Percentiles rank a stretch among this genome's conserved stretches.
Evolutionary conservation across 2,329 filamentous ascomycete species (phyloP).

Genomic region (Ilyonectria mors-panacis): DNA sequence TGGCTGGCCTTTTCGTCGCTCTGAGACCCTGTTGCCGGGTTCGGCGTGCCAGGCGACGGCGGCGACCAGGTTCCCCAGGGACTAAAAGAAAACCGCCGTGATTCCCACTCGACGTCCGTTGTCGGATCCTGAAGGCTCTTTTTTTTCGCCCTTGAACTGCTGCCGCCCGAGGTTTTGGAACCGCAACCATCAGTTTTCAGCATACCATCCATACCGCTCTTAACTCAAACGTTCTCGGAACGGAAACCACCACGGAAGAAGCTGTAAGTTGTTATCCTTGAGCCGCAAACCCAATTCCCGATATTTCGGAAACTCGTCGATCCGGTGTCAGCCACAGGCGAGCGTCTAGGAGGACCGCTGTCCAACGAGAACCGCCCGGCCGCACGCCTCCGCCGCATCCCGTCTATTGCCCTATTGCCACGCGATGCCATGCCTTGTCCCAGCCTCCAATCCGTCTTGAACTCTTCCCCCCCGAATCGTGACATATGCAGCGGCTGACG

Average conservation of each 20-base stretch:
- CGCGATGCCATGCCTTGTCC: not conserved
- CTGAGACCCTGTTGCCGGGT: constrained; percentile 22
- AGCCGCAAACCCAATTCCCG: constrained; percentile 1
- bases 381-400: not conserved
- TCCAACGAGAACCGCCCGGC: not conserved
- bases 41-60: constrained; percentile 22
- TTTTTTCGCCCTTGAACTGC: constrained; percentile 34
- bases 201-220: not conserved
- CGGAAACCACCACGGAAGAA: not conserved
- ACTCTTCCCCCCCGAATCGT: not conserved
- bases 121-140: constrained; percentile 42
- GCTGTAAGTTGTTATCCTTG: constrained; percentile 1
- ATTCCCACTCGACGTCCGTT: constrained; percentile 42
- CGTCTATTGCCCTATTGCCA: not conserved
- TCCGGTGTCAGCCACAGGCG: constrained; percentile 1
- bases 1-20: constrained; percentile 19
- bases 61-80: constrained; percentile 31
- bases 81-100: constrained; percentile 41
- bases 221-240: not conserved
- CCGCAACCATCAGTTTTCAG: not conserved
- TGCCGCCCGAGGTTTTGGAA: constrained; percentile 12
- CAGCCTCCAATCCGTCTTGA: not conserved
- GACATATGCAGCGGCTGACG: constrained; percentile 23
- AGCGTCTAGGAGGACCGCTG: not conserved
- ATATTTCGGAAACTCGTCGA: not conserved